Evolutionary conservation across 2,329 filamentous ascomycete species (phyloP).

Genomic region (Colletotrichum cereale): DNA sequence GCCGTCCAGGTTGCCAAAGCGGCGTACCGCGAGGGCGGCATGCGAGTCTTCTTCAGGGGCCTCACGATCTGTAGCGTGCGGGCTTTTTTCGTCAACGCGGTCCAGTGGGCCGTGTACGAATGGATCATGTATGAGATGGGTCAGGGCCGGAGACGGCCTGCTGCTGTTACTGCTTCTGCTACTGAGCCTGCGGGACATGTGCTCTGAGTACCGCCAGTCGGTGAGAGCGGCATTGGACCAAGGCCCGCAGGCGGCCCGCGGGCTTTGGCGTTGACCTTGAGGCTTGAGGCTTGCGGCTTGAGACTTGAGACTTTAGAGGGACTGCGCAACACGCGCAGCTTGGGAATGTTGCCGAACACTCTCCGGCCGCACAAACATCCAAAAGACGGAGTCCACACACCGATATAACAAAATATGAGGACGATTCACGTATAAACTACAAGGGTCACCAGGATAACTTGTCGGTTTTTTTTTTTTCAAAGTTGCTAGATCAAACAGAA

Average conservation of each 20-base stretch:
- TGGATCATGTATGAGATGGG: slow-evolving; percentile 79
- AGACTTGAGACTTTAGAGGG: slow-evolving; percentile 11
- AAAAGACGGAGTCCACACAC: not conserved
- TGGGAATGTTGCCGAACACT: slow-evolving; percentile 37
- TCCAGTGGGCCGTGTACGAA: slow-evolving; percentile 93
- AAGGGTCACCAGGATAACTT: not conserved
- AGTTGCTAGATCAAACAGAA: not conserved
- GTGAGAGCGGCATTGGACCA: not conserved
- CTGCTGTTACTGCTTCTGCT: slow-evolving; percentile 19
- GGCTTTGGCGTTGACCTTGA: not conserved
- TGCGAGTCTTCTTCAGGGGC: slow-evolving; percentile 77
- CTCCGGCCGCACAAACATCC: slow-evolving; percentile 2
- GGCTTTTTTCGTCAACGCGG: slow-evolving; percentile 93
- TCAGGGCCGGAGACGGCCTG: slow-evolving; percentile 46
- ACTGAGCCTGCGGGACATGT: slow-evolving; percentile 17
- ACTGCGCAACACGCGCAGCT: not conserved
- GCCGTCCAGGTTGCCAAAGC: slow-evolving; percentile 74
- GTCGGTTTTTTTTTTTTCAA: not conserved
- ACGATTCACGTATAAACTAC: not conserved
- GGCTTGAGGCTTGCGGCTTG: no score
- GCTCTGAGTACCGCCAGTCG: slow-evolving; percentile 35
- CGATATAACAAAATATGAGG: not conserved
- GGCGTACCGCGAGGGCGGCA: slow-evolving; percentile 74
- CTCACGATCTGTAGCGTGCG: slow-evolving; percentile 85
- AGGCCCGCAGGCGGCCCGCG: not conserved